phyloP scores from a whole-genome alignment of 805 yeast genomes.

The Vanderwaltozyma yarrowii region DNA sequence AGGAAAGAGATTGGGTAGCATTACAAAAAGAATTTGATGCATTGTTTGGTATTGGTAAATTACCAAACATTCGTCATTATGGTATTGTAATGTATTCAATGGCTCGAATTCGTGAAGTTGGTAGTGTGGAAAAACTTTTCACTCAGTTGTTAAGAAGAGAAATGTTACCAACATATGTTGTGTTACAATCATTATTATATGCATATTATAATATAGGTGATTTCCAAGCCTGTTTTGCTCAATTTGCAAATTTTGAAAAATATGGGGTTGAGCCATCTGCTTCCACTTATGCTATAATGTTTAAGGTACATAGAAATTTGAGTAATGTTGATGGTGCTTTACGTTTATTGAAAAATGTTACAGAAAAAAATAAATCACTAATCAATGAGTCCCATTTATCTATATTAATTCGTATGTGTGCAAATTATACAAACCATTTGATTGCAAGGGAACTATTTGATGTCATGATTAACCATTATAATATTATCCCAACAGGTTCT shows the following conservation, averaged over 20 bases:
- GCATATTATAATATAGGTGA: constrained; percentile 20
- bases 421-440: constrained; percentile 17
- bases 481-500: constrained; percentile 20
- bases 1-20: constrained; percentile 40
- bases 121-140: constrained; percentile 41
- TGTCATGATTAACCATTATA: constrained; percentile 22
- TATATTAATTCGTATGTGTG: constrained; percentile 19
- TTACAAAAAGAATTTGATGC: constrained; percentile 49
- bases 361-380: constrained; percentile 8
- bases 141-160: constrained; percentile 36
- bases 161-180: constrained; percentile 34
- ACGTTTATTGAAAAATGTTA: constrained; percentile 22
- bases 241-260: constrained; percentile 23
- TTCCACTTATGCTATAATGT: constrained; percentile 20
- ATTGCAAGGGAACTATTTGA: constrained; percentile 25
- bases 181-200: constrained; percentile 21
- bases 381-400: constrained; percentile 21
- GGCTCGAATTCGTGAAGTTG: constrained; percentile 39
- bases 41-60: constrained; percentile 41
- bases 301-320: constrained; percentile 19
- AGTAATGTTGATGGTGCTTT: constrained; percentile 25
- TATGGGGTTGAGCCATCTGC: constrained; percentile 21
- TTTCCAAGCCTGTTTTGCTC: constrained; percentile 17
- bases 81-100: constrained; percentile 51
- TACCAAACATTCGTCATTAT: constrained; percentile 48